Evolutionary conservation across 441 rosid genomes (phyloP), one percentile per base, ranked within the genome.

Genomic region (Metrosideros polymorpha): DNA sequence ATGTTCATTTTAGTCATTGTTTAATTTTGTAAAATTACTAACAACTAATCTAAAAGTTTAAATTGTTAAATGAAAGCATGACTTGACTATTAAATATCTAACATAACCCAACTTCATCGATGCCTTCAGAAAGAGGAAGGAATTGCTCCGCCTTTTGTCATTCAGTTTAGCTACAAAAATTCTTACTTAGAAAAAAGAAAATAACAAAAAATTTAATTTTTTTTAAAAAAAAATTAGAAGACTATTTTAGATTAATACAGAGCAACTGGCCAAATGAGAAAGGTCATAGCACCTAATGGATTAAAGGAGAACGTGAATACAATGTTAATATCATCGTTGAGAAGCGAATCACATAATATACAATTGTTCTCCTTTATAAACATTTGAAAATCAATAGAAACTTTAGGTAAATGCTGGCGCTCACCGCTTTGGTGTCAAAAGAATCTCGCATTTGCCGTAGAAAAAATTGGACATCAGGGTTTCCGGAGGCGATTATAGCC

Each of bases 21-120:
- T n/a, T n/a, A n/a, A 17, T 51, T 7, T 53, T 53, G 25, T 7
- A 10, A 17, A 4, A 22, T 27, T 9, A 53, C 35, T 0, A 0
- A 66, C 2, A 66, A 66, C 5, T 66, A 5, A 19, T 66, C 18
- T 0, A 35, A 66, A 18, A 19, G 0, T 32, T 32, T 32, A 63
- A 63, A 32, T 9, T 63, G 0, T 63, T 19, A 18, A 15, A 66
- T 18, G 13, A 66, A 66, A 32, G 6, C 13, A 5, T 18, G 14
- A 4, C 42, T 63, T 61, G 19, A 9, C 19, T 22, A 39, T 19
- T 19, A 9, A 35, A 35, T 66, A 66, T 71, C 24, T 39, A 22
- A 71, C 14, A 22, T 12, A 39, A 19, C 47, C 79, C 39, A 71
- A 71, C 17, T 19, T 71, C 79, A 71, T 71, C 8, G 10, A 39